These are phyloP conservation scores for Mollisia scopiformis DNA, from an alignment of 2,329 filamentous ascomycete genomes.

Conservation along the genomic window DNA sequence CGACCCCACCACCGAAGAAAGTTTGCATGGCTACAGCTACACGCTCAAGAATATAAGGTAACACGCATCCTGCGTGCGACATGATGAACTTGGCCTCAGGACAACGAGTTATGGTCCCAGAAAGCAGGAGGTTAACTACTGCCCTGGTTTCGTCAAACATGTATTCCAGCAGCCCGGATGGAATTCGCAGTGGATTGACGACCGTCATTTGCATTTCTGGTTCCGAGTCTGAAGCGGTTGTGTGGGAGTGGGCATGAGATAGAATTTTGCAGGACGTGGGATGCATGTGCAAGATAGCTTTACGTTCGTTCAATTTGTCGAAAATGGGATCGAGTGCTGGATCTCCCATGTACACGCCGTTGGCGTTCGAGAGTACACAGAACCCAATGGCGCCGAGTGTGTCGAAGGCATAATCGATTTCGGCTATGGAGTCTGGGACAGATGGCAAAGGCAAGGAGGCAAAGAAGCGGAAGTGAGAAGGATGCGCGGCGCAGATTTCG, in stretches of 20 bases:
- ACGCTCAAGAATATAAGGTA: constrained; percentile 43
- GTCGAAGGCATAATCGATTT: constrained; percentile 43
- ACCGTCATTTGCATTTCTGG: constrained; percentile 5
- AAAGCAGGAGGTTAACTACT: constrained; percentile 48
- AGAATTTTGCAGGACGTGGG: constrained; percentile 39
- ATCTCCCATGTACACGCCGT: constrained; percentile 47
- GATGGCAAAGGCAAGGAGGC: constrained; percentile 41
- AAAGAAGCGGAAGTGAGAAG: constrained; percentile 43
- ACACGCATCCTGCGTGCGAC: constrained; percentile 51
- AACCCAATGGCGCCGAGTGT: constrained; percentile 45
- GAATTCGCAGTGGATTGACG: constrained; percentile 34
- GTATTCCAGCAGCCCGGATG: constrained; percentile 48
- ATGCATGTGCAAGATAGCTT: constrained; percentile 48
- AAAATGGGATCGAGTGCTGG: constrained; percentile 42
- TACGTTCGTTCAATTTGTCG: constrained; percentile 41
- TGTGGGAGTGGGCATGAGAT: background rate
- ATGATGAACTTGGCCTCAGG: constrained; percentile 51
- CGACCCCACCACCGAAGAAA: background rate
- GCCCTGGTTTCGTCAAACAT: constrained; percentile 54
- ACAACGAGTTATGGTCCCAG: constrained; percentile 47
- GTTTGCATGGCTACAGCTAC: constrained; percentile 31
- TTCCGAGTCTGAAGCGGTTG: too few species aligned
- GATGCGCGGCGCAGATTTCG: constrained; percentile 33
- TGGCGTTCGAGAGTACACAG: constrained; percentile 44
- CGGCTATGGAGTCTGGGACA: constrained; percentile 36